A percentile compares a stretch with the other conserved stretches of the same genome.
Conservation (phyloP, 352 stramenopile species). For the Plasmopara muralis region DNA sequence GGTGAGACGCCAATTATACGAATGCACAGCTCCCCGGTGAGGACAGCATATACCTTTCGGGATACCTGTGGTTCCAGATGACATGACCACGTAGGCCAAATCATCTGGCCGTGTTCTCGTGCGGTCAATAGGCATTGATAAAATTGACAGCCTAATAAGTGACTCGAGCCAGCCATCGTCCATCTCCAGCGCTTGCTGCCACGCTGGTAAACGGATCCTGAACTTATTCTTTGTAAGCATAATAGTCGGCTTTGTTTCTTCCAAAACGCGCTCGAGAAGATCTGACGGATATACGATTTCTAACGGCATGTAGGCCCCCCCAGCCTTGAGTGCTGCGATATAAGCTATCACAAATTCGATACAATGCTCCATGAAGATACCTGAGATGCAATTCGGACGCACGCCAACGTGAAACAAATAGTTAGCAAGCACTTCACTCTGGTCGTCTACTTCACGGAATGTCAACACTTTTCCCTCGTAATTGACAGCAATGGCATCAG, state of each 20-base stretch:
- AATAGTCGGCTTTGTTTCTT: slow-evolving; percentile 82
- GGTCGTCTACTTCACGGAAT: slow-evolving; percentile 62
- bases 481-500: slow-evolving; percentile 58
- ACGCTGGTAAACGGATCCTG: slow-evolving; percentile 54
- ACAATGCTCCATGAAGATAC: slow-evolving; percentile 89
- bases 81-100: slow-evolving; percentile 91
- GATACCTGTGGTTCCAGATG: slow-evolving; percentile 86
- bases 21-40: slow-evolving; percentile 89
- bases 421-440: slow-evolving; percentile 57
- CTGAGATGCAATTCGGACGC: slow-evolving; percentile 59
- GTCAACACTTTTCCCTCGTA: slow-evolving; percentile 65
- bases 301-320: slow-evolving; percentile 87
- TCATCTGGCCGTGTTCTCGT: slow-evolving; percentile 73
- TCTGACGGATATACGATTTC: slow-evolving; percentile 87
- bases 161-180: slow-evolving; percentile 46
- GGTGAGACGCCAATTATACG: slow-evolving; percentile 87
- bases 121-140: slow-evolving; percentile 47
- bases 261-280: slow-evolving; percentile 84
- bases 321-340: slow-evolving; percentile 86
- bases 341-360: slow-evolving; percentile 89
- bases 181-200: slow-evolving; percentile 63
- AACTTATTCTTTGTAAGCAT: slow-evolving; percentile 81
- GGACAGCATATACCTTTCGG: slow-evolving; percentile 92
- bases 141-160: slow-evolving; percentile 25
- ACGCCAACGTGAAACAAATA: slow-evolving; percentile 59